Evolutionary conservation across 2,329 filamentous ascomycete genomes (phyloP), one percentile per base, ranked within the genome.

Genomic region (Cercospora sojina): DNA sequence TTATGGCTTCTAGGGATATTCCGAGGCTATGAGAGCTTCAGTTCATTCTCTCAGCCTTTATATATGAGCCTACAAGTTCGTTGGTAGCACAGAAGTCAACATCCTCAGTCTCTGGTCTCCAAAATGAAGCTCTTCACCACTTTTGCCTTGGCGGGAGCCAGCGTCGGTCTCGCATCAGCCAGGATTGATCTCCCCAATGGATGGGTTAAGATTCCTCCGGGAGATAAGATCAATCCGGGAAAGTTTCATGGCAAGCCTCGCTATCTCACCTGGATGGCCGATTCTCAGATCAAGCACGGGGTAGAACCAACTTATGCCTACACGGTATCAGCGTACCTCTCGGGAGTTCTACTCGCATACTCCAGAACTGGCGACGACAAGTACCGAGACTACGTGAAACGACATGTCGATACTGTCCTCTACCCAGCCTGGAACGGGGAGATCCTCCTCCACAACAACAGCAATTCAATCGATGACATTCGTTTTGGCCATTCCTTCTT

Each of bases 401-500:
- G 81, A 51, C 84, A 78, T 69, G 78, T 82, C 62, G 82, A 83
- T 64, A 80, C 78, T 5, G 80, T 79, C 1, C 80, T 78, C 20
- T 66, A 74, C 23, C 79, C 80, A 64, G 77, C 74, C 0, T 74
- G 77, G 29, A 76, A 72, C 27, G 70, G 71, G 23, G 66, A 64
- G 3, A 66, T 71, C 13, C 27, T 66, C 9, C 35, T 62, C 1
- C 65, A 63, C 64, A 66, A 68, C 31, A 66, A 66, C 38, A 68
- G 59, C 32, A 63, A 65, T n/a, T 66, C 64, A n/a, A 66, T 66
- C 31, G 67, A 68, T 20, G 67, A 68, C 38, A 62, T 66, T 8
- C 67, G 60, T 13, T 64, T 68, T 32, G 76, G 75, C 2, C 75
- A 76, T 43, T 67, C 64, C 0, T 67, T 77, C 16, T 59, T 77